Percentiles rank a stretch among this genome's conserved stretches.
Evolutionary conservation across 106 monocot genomes (phyloP).

Genomic region (Dendrobium chrysotoxum): DNA sequence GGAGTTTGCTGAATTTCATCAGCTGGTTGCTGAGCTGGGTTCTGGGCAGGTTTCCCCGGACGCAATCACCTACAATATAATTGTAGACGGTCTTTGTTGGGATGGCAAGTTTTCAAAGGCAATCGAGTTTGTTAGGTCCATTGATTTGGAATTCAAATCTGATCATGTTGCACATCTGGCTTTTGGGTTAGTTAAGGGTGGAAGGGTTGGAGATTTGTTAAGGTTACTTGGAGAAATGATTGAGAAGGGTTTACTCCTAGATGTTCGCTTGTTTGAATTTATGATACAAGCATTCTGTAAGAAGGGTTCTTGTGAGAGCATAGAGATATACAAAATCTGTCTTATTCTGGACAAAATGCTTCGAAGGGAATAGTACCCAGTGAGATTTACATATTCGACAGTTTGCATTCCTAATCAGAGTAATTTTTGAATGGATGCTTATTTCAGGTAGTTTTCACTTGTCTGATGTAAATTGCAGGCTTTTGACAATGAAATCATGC

Average conservation of each 20-base stretch:
- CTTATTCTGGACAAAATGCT: constrained; percentile 34
- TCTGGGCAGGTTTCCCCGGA: constrained; percentile 24
- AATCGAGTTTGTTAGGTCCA: constrained; percentile 19
- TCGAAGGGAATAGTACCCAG: background rate
- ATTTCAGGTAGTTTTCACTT: too few species aligned
- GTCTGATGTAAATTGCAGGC: too few species aligned
- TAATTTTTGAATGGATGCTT: too few species aligned
- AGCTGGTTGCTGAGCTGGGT: constrained; percentile 24
- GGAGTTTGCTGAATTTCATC: constrained; percentile 19
- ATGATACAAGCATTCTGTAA: constrained; percentile 35
- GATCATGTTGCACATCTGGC: constrained; percentile 29
- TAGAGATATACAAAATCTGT: constrained; percentile 21
- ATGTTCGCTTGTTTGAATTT: constrained; percentile 14
- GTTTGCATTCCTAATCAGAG: background rate
- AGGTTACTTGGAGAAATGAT: constrained; percentile 26
- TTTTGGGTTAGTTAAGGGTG: constrained; percentile 32
- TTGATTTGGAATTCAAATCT: constrained; percentile 20
- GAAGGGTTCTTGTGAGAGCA: constrained; percentile 28
- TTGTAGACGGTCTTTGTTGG: constrained; percentile 45
- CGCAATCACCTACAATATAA: constrained; percentile 29
- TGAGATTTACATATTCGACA: background rate
- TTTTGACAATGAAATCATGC: background rate
- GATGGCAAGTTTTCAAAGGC: constrained; percentile 30
- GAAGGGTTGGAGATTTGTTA: constrained; percentile 8
- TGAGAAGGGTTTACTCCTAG: constrained; percentile 13